Evolutionary conservation across 2,329 filamentous ascomycete genomes (phyloP).

Genomic region (Colletotrichum sublineola): DNA sequence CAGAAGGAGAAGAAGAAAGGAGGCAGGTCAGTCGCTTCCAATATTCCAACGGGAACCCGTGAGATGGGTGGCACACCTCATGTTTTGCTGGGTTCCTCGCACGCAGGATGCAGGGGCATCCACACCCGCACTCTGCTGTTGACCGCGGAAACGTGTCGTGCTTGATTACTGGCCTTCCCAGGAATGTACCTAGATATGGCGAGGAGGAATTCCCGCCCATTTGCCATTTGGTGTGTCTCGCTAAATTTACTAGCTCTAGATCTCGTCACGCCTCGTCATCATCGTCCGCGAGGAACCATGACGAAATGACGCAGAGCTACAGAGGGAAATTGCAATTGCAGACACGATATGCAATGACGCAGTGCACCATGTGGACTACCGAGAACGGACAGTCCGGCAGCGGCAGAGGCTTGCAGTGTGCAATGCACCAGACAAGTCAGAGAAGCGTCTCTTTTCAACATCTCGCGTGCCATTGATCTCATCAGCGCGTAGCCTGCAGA

Average conservation of each 20-base stretch:
- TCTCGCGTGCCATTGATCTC: neutral
- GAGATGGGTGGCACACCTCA: slow-evolving; percentile 20
- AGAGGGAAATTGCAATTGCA: neutral
- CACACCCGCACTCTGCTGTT: slow-evolving; percentile 8
- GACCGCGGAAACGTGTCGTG: neutral
- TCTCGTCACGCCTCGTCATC: neutral
- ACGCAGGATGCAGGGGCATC: slow-evolving; percentile 30
- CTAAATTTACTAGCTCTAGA: neutral
- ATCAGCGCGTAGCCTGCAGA: neutral
- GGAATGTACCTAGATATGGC: neutral
- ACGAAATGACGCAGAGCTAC: neutral
- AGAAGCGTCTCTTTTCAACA: neutral
- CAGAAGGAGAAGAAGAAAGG: neutral
- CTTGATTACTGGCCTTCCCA: neutral
- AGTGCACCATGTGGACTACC: no score
- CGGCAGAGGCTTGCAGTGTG: neutral
- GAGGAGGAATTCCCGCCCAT: neutral
- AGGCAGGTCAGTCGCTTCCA: neutral
- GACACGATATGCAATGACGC: slow-evolving; percentile 14
- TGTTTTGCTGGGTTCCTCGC: neutral
- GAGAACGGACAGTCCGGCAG: neutral
- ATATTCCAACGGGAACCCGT: neutral
- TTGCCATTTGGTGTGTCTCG: slow-evolving; percentile 3
- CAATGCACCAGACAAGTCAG: neutral
- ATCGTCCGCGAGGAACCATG: neutral